phyloP scores from a whole-genome alignment of 352 stramenopile species.

The Globisporangium nagaii region DNA sequence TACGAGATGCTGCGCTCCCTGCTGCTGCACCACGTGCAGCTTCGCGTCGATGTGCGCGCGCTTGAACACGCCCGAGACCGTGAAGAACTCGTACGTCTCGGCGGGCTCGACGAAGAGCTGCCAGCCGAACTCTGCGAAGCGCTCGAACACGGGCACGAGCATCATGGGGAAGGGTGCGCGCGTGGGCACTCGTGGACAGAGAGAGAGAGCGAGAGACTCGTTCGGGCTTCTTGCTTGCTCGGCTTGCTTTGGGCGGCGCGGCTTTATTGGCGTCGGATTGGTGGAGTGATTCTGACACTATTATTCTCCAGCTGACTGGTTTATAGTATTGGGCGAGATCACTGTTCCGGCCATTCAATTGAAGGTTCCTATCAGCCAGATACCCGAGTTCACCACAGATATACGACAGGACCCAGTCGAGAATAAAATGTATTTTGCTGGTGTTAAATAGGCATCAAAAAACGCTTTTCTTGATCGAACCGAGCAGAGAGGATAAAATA shows the following conservation, averaged over 20 bases:
- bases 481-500: too few species aligned
- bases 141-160: constrained; percentile 45
- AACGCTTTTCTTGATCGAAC: too few species aligned
- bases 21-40: constrained; percentile 23
- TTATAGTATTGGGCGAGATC: too few species aligned
- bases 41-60: constrained; percentile 54
- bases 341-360: too few species aligned
- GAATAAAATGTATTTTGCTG: too few species aligned
- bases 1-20: constrained; percentile 26
- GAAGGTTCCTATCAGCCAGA: too few species aligned
- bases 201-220: not conserved
- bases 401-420: too few species aligned
- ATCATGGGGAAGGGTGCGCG: not conserved
- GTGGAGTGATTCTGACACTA: too few species aligned
- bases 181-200: not conserved
- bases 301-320: too few species aligned
- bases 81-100: constrained; percentile 85
- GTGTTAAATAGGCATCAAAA: constrained; percentile 1
- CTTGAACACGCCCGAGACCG: constrained; percentile 69
- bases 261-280: not conserved
- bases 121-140: constrained; percentile 75
- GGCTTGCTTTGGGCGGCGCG: not conserved
- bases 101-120: constrained; percentile 70
- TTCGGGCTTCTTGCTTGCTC: not conserved
- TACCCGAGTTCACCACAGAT: too few species aligned